Evolutionary conservation across 1,284 basidiomycete species (phyloP).

Genomic region (Cryptococcus depauperatus): DNA sequence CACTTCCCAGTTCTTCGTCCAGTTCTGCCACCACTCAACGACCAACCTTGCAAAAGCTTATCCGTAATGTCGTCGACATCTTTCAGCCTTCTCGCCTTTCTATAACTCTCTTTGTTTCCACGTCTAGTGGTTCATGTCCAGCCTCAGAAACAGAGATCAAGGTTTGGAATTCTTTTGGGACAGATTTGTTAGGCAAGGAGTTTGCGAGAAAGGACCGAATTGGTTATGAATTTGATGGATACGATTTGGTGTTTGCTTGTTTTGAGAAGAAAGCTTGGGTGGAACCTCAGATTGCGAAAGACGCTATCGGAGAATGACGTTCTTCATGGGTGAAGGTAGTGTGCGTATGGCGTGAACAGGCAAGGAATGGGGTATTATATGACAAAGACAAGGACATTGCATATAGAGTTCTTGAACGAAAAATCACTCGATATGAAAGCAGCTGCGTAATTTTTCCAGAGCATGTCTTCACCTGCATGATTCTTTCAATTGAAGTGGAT

Average conservation of each 20-base stretch:
- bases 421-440: too few relatives aligned
- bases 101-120: constrained; percentile 87
- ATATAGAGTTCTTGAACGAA: neutral
- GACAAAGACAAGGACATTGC: neutral
- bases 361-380: neutral
- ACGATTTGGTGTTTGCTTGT: constrained; percentile 87
- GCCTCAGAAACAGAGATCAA: constrained; percentile 24
- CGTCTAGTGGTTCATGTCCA: constrained; percentile 47
- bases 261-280: constrained; percentile 55
- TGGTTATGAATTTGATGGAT: constrained; percentile 94
- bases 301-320: constrained; percentile 1
- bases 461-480: neutral
- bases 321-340: neutral
- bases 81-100: constrained; percentile 84
- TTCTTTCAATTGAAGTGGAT: neutral
- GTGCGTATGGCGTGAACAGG: too few relatives aligned
- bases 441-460: too few relatives aligned
- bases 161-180: constrained; percentile 34
- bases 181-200: constrained; percentile 32
- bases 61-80: constrained; percentile 80
- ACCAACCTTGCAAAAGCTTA: constrained; percentile 66
- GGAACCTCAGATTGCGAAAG: constrained; percentile 19
- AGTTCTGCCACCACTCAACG: constrained; percentile 8
- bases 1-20: constrained; percentile 48
- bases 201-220: constrained; percentile 82